phyloP scores from a whole-genome alignment of 2,329 filamentous ascomycete species.

The Cytospora paraplurivora region DNA sequence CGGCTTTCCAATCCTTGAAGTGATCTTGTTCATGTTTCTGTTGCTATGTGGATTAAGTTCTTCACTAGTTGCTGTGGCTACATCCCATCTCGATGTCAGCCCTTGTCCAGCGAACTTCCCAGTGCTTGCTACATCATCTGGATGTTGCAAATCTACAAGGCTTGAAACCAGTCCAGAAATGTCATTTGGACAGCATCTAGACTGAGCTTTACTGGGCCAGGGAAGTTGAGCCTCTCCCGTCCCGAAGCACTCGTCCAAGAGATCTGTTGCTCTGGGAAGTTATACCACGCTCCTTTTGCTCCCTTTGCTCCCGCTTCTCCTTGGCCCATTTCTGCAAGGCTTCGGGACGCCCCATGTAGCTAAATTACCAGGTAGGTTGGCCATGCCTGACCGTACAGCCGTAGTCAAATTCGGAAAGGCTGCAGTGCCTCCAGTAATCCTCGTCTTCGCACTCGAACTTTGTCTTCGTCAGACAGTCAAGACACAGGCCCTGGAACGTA shows the following conservation, averaged over 20 bases:
- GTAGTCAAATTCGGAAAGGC: neutral
- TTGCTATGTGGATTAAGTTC: neutral
- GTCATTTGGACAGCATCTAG: neutral
- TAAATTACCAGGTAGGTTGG: slow-evolving; percentile 4
- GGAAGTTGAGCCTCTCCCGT: neutral
- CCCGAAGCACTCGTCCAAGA: neutral
- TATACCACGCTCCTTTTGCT: neutral
- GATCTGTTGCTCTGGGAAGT: neutral
- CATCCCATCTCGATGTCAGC: neutral
- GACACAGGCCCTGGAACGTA: slow-evolving; percentile 7
- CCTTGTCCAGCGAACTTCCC: neutral
- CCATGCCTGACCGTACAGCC: neutral
- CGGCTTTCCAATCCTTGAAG: slow-evolving; percentile 53
- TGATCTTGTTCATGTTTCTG: slow-evolving; percentile 5
- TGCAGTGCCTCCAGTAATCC: slow-evolving; percentile 7
- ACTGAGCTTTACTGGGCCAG: neutral
- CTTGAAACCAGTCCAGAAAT: neutral
- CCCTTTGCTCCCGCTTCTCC: neutral
- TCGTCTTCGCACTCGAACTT: neutral
- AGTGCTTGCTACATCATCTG: neutral
- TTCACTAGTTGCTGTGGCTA: neutral
- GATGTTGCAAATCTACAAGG: neutral
- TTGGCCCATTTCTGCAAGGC: neutral
- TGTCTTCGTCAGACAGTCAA: neutral
- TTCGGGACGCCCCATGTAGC: neutral